Conservation (phyloP, 169 alveolate species). For the Plasmodium billcollinsi region DNA sequence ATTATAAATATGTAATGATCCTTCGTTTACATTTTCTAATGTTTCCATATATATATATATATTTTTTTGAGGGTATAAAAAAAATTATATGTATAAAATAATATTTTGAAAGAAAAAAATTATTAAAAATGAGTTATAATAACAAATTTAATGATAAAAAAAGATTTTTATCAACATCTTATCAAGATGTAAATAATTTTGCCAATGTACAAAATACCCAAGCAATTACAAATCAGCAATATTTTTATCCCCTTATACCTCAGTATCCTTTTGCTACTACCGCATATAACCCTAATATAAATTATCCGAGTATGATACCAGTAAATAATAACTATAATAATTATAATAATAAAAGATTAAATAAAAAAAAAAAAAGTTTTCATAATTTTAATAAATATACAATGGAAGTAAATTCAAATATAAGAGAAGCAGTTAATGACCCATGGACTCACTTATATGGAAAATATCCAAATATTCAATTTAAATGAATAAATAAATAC, state of each 20-base stretch:
- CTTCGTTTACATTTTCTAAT: no score
- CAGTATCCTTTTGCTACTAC: conserved; percentile 21
- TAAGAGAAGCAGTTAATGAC: conserved; percentile 37
- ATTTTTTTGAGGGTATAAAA: not conserved
- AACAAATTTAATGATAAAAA: conserved; percentile 40
- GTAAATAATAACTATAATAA: conserved; percentile 5
- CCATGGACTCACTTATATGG: conserved; percentile 62
- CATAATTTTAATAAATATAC: conserved; percentile 17
- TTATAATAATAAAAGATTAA: conserved; percentile 26
- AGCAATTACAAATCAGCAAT: not conserved
- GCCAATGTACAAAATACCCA: not conserved
- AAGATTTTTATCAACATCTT: conserved; percentile 6
- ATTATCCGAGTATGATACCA: conserved; percentile 22
- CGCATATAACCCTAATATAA: conserved; percentile 7
- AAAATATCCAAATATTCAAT: conserved; percentile 45
- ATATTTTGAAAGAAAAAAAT: no score
- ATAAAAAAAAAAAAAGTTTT: conserved; percentile 37
- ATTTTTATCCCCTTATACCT: conserved; percentile 8
- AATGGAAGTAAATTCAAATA: not conserved
- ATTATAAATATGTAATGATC: no score
- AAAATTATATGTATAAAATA: no score
- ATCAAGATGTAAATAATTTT: conserved; percentile 19
- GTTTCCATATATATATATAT: not conserved
- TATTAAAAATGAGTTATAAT: conserved; percentile 13
- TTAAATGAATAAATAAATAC: not conserved